Evolutionary conservation across 1,139 yeast genomes (phyloP), one percentile per base, ranked within the genome.

Genomic region (Debaryomyces psychrophilus): DNA sequence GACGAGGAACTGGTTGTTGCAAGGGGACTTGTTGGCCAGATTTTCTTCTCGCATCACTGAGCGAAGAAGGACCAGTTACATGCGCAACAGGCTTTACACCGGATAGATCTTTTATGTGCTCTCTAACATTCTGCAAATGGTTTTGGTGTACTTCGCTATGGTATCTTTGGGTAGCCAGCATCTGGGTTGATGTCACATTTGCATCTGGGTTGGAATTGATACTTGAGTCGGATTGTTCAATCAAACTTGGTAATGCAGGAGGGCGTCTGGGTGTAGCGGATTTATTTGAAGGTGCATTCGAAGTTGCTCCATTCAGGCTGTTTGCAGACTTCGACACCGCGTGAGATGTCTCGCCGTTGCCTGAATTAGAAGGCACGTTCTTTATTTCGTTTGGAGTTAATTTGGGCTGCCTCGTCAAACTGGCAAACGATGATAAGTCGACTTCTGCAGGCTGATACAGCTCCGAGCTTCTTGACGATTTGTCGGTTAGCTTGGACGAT

Each of bases 381-480:
- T 36, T 12, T n/a, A 25, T n/a, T 15, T 35, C 41, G 8, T 15
- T 28, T 17, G 38, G n/a, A 20, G 37, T 46, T 28, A 51, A 18
- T 48, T 69, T 70, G 22, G 77, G 76, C 54, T 75, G 80, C 43
- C 80, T 62, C 4, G 80, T 76, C 39, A 76, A 63, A 54, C 79
- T 73, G 3, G 79, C 74, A 60, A 75, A 74, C 14, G 77, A 65
- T 5, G 77, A 69, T 50, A 79, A 65, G 51, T 79, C 83, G 6
- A 76, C 83, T 50, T 77, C 79, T 0, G 83, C 83, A 0, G 83
- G 83, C 45, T 74, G 77, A 56, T 78, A 79, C 1, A 79, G 78
- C 45, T 68, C 71, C 6, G 50, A 25, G 11, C 42, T 46, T 34
- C 41, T 48, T n/a, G 42, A 37, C 20, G 38, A 36, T 35, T 46